Base-by-base conservation (phyloP, 2,329 filamentous ascomycete genomes). In the Fusarium zealandicum region DNA sequence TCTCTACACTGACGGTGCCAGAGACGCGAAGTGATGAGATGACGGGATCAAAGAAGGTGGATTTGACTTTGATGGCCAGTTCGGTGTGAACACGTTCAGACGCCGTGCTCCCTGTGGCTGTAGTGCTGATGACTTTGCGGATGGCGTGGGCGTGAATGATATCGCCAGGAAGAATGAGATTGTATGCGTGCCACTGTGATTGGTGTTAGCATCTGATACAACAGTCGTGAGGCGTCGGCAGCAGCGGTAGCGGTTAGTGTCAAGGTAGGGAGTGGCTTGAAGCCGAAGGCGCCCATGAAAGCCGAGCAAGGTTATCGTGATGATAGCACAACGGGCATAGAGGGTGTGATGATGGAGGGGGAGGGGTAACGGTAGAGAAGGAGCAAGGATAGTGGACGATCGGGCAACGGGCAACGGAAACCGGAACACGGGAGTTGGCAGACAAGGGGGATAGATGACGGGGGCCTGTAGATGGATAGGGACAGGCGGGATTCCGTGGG, bases 151-250 rank as follows among this genome's bases (percentile, higher is more conserved):
- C 83, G 56, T 78, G 77, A 61, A 86, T 74, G 39, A 80, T 66
- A 63, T 86, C 83, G 57, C 78, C 76, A 51, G 77, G 70, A 9
- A 78, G 73, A 64, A 86, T 84, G 55, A 86, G 76, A 72, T 86
- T 86, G 70, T 86, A 84, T 63, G 82, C 81, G 58, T 86, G 82
- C 83, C 83, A 86, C 79, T 77, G 46, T 31, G 31, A 42, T 22
- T 14, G 25, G 39, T 52, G 41, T 68, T 63, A 68, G 65, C 35
- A 14, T 31, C 13, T 17, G 41, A 46, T 53, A 38, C 49, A 31
- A 22, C 14, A 16, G 27, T 40, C 13, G 51, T 53, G 36, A 51
- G 43, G 56, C 47, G 51, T 50, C 47, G 47, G 46, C 41, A 39
- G 32, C 22, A 20, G 20, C 48, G 33, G 39, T 13, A 57, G 22